Conservation (phyloP, 2,329 filamentous ascomycete genomes). For the Tolypocladium pustulatum region DNA sequence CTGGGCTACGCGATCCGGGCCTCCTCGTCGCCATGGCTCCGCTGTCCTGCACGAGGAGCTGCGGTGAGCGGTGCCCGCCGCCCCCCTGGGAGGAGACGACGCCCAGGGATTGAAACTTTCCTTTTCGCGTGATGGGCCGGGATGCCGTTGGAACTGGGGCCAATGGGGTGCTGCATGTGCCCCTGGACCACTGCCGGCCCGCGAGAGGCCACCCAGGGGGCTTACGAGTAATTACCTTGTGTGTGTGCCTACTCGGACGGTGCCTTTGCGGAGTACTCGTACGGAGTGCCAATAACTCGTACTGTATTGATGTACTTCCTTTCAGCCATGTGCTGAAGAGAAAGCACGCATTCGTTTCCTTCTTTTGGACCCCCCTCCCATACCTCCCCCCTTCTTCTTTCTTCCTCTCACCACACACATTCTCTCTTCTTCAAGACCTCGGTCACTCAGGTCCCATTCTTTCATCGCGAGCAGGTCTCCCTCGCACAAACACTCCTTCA, state of each 20-base stretch:
- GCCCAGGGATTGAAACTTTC: not conserved
- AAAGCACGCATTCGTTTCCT: not conserved
- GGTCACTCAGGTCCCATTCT: constrained; percentile 3
- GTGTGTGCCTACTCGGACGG: not conserved
- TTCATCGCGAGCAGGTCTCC: constrained; percentile 4
- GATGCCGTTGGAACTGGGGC: not conserved
- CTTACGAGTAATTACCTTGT: no score
- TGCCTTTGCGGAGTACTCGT: not conserved
- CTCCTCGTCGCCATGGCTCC: no score
- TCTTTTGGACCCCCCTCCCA: not conserved
- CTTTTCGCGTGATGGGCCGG: not conserved
- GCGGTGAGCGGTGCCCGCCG: not conserved
- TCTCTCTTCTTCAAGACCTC: not conserved
- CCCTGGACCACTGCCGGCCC: not conserved
- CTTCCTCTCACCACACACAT: not conserved
- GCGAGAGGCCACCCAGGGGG: not conserved
- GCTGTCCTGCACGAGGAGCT: no score
- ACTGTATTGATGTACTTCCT: not conserved
- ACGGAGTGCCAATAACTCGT: not conserved
- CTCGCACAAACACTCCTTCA: constrained; percentile 6
- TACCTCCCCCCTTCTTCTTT: not conserved
- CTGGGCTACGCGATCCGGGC: not conserved
- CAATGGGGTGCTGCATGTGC: not conserved
- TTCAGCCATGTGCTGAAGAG: not conserved
- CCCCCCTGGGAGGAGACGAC: not conserved